Evolutionary conservation across 257 asterid species (phyloP).

Genomic region (Nemophila menziesii): DNA sequence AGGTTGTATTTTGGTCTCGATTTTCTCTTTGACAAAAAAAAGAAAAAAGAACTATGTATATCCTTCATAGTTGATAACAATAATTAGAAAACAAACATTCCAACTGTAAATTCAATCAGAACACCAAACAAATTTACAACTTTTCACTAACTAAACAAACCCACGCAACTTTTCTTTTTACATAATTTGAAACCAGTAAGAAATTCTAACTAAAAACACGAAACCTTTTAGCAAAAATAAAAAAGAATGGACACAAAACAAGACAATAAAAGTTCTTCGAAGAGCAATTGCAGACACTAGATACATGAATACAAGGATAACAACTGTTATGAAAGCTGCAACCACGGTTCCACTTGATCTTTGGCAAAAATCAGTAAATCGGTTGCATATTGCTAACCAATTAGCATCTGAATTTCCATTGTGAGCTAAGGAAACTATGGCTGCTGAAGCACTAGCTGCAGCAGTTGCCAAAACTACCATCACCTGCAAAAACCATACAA

Average conservation of each 20-base stretch:
- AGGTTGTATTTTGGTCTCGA: no score
- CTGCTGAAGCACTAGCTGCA: conserved; percentile 59
- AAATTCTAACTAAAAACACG: background rate
- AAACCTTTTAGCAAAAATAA: background rate
- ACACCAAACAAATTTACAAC: background rate
- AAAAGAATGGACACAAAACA: background rate
- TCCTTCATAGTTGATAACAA: no score
- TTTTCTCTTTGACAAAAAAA: no score
- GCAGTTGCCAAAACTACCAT: conserved; percentile 48
- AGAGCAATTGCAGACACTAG: conserved; percentile 66
- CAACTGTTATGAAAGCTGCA: conserved; percentile 61
- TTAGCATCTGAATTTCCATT: conserved; percentile 65
- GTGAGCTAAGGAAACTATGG: conserved; percentile 72
- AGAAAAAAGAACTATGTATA: no score
- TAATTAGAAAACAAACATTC: no score
- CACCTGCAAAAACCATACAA: conserved; percentile 35
- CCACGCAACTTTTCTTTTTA: background rate
- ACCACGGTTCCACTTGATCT: conserved; percentile 66
- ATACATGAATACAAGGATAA: conserved; percentile 34
- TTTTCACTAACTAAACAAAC: no score
- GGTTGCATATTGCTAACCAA: conserved; percentile 70
- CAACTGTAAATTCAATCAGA: background rate
- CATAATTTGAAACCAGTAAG: no score
- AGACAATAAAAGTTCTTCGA: conserved; percentile 17
- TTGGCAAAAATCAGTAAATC: conserved; percentile 64